Base-by-base conservation (phyloP, 768 basidiomycete species). In the Gloeopeniophorella convolvens region DNA sequence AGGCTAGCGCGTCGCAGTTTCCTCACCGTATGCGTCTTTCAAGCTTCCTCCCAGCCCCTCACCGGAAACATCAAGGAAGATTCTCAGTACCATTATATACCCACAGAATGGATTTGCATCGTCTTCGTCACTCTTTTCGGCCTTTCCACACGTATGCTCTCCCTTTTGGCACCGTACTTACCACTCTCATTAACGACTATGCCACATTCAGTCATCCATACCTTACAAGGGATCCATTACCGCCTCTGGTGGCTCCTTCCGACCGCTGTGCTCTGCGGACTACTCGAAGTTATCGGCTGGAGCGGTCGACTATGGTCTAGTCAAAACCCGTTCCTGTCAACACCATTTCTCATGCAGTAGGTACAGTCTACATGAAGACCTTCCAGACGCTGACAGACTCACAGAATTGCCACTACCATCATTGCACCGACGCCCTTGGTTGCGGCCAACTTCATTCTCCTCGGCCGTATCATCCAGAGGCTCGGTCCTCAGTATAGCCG, bases 71-170 rank as follows among this genome's bases (percentile, higher is more conserved):
- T 63, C 56, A 4, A 27, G 8, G 10, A 13, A 3, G 26, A 8
- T 15, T 41, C 37, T 9, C 18, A 26, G 21, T 72, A 68, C 50
- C 62, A 64, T 20, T 73, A 71, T 52, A 49, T 65, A 2, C 69
- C 69, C 2, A 71, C 69, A 0, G 59, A 66, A 42, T 69, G 68
- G 63, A 56, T 71, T 20, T 63, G 62, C 51, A 62, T 65, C 31
- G 46, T 67, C 27, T 73, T 69, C 58, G 43, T 74, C 36, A 62
- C 60, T 6, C 62, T 71, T 11, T 72, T 66, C 42, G 45, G 55
- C n/a, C 1, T 68, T 13, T 52, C 64, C 4, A 64, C 67, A 5
- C 16, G 68, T 65, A 51, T 12, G 62, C 37, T 12, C 36, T 3
- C 40, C 51, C 20, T 18, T 36, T 42, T n/a, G n/a, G n/a, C n/a